These are phyloP conservation scores for Apiotrichum domesticum DNA, from an alignment of 1,284 basidiomycete genomes.

Conservation along the genomic window DNA sequence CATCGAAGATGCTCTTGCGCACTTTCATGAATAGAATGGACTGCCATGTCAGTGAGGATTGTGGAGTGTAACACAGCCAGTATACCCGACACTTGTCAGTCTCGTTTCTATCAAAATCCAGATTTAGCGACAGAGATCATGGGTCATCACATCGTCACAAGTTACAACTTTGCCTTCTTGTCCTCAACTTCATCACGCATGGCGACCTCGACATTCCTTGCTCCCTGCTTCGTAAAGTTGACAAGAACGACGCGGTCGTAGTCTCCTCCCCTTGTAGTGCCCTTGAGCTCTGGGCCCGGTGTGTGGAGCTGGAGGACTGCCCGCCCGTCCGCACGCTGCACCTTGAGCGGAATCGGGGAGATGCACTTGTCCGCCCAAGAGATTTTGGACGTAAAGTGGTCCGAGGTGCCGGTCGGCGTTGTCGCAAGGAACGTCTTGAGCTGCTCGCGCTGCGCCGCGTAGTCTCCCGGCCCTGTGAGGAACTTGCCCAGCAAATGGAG, in stretches of 20 bases:
- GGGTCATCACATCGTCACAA: background rate
- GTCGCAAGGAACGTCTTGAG: conserved; percentile 4
- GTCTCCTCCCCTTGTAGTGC: conserved; percentile 7
- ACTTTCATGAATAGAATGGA: no score
- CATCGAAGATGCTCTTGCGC: no score
- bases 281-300: conserved; percentile 12
- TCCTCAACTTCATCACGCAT: background rate
- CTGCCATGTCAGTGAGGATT: no score
- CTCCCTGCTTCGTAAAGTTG: conserved; percentile 4
- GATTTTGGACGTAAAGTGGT: conserved; percentile 4
- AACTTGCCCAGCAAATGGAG: conserved; percentile 10
- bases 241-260: conserved; percentile 14
- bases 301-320: conserved; percentile 6
- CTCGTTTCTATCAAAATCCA: no score
- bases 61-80: no score
- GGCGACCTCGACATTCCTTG: conserved; percentile 5
- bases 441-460: conserved; percentile 4
- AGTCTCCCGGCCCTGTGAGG: conserved; percentile 7
- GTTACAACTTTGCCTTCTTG: conserved; percentile 3
- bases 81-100: no score
- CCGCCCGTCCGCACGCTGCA: conserved; percentile 1
- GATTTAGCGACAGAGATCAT: no score
- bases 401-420: conserved; percentile 5
- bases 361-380: conserved; percentile 15
- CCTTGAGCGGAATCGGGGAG: background rate